These are phyloP conservation scores for Funneliformis caledonium DNA, from an alignment of 371 early-diverging fungal species.

Conservation along the genomic window DNA sequence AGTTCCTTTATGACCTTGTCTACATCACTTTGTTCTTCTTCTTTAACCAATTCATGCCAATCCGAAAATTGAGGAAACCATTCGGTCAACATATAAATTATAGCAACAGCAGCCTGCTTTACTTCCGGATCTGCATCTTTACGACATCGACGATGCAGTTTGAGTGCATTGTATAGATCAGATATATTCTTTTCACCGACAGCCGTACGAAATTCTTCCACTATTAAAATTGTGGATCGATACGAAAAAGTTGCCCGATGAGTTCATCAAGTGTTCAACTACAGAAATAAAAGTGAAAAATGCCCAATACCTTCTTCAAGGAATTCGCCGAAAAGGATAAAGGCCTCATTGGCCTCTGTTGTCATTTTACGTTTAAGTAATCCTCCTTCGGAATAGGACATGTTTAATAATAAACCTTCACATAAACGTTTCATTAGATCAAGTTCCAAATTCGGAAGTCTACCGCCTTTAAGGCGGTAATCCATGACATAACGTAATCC, in stretches of 20 bases:
- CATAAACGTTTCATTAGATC: constrained; percentile 83
- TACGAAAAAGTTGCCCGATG: background rate
- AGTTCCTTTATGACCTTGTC: constrained; percentile 64
- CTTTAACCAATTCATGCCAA: constrained; percentile 88
- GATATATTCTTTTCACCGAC: constrained; percentile 76
- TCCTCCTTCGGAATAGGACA: constrained; percentile 68
- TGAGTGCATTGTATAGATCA: constrained; percentile 77
- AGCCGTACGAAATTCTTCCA: constrained; percentile 75
- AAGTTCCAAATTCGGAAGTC: constrained; percentile 79
- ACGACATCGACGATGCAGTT: constrained; percentile 83
- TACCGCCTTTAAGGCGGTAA: constrained; percentile 84
- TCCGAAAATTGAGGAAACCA: constrained; percentile 76
- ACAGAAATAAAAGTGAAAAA: background rate
- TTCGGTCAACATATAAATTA: constrained; percentile 69
- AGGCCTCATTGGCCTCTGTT: constrained; percentile 83
- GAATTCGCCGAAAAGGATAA: constrained; percentile 91
- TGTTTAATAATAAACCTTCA: constrained; percentile 82
- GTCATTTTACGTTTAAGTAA: constrained; percentile 67
- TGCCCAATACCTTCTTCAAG: constrained; percentile 74
- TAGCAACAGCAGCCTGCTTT: constrained; percentile 71
- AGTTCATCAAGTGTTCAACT: no score
- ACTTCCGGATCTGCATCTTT: constrained; percentile 60
- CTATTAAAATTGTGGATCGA: constrained; percentile 36
- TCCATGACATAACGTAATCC: constrained; percentile 95
- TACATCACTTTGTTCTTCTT: constrained; percentile 74